Evolutionary conservation across 1,284 basidiomycete species (phyloP), one percentile per base, ranked within the genome.

Genomic region (Ceratobasidium sp.): DNA sequence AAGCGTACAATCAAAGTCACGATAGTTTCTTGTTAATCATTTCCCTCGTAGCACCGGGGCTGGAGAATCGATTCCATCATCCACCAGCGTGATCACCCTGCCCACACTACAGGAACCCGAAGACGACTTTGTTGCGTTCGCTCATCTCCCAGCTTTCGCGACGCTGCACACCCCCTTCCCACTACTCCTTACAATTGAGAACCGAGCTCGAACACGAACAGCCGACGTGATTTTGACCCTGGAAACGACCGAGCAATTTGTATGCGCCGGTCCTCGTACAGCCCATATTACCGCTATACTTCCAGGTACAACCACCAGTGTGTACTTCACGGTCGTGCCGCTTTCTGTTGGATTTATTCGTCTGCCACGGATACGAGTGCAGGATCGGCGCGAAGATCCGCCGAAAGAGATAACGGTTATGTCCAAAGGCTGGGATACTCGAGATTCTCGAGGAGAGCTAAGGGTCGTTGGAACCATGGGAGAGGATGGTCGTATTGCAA

Each of bases 281-380:
- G 90, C 90, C 3, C 89, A 91, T 12, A 80, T 94, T 12, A 91
- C 93, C 1, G 85, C 92, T 53, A 85, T 96, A 33, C 85, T 95
- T 44, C 92, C 94, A 0, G 91, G 92, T 10, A 86, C 87, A 20
- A 93, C 94, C 83, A 90, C 91, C 80, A 87, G 84, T 69, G 73
- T 95, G 18, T 84, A 84, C 4, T 94, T 93, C 91, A 89, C 88
- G 46, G 82, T 94, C 39, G 88, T 94, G 39, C 91, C 94, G 0
- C 83, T 94, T 40, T 56, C 68, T 9, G 46, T 56, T 26, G 81
- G 81, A 12, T 42, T 67, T 15, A 51, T 80, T 12, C 60, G 73
- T 23, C 60, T 81, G 26, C 81, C 81, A n/a, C 44, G 71, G 1
- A 64, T 78, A 23, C 61, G 72, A 23, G 42, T 78, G 18, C 61